phyloP scores from a whole-genome alignment of 2,329 filamentous ascomycete species.

The Neoascochyta sp. region DNA sequence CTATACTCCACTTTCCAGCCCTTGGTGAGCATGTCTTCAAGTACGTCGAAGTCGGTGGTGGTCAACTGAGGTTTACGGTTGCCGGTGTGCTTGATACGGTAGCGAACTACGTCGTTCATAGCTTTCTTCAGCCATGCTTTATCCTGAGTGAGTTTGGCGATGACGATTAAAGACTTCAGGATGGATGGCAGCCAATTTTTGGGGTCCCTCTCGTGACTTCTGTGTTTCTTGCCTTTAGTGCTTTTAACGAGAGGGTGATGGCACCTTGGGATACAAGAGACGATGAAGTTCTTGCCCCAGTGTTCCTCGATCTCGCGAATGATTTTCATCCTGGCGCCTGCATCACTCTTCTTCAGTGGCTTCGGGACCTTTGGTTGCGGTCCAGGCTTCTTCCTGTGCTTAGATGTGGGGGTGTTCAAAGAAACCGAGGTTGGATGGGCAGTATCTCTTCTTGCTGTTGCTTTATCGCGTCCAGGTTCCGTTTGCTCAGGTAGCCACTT shows the following conservation, averaged over 20 bases:
- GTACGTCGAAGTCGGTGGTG: slow-evolving; percentile 32
- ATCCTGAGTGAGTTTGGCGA: slow-evolving; percentile 21
- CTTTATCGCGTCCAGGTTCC: neutral
- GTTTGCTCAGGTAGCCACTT: slow-evolving; percentile 1
- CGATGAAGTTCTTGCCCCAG: slow-evolving; percentile 31
- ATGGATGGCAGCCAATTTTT: slow-evolving; percentile 29
- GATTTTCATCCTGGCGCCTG: slow-evolving; percentile 19
- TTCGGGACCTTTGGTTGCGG: slow-evolving; percentile 13
- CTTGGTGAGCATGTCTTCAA: slow-evolving; percentile 30
- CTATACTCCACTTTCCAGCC: slow-evolving; percentile 20
- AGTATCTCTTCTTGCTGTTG: neutral
- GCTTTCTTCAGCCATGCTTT: slow-evolving; percentile 21
- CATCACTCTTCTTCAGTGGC: slow-evolving; percentile 26
- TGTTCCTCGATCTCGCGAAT: slow-evolving; percentile 23
- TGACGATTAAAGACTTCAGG: slow-evolving; percentile 25
- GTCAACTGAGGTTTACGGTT: slow-evolving; percentile 33
- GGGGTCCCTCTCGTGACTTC: slow-evolving; percentile 23
- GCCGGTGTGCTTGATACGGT: slow-evolving; percentile 30
- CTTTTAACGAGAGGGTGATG: slow-evolving; percentile 27
- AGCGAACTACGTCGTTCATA: slow-evolving; percentile 26
- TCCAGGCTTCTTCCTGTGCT: slow-evolving; percentile 15
- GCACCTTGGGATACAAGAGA: slow-evolving; percentile 26
- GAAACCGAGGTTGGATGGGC: too few species aligned
- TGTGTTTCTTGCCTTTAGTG: slow-evolving; percentile 13
- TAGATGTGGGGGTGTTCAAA: slow-evolving; percentile 2